Base-by-base conservation (phyloP, 2,329 filamentous ascomycete genomes). In the Colletotrichum sp. region DNA sequence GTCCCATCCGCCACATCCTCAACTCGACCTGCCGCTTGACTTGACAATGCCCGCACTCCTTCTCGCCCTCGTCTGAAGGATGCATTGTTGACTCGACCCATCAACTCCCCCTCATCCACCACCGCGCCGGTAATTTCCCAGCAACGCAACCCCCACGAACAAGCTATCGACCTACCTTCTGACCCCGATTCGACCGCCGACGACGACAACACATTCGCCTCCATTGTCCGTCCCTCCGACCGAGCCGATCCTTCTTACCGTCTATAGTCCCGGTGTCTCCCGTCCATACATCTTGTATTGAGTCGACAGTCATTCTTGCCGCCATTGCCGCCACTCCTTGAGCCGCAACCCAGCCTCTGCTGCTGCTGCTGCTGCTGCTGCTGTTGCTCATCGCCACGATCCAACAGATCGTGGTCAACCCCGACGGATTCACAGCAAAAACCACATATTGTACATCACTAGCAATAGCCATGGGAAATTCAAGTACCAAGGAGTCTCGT, bases 401-500 rank as follows among this genome's bases (percentile, higher is more conserved):
- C 55, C 14, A 58, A 58, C 34, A 48, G 43, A 21, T n/a, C 43
- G 43, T 48, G 43, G 18, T 48, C n/a, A 10, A 48, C 43, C 43
- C n/a, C 18, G 43, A 21, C 43, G 43, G 43, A 21, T 12, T 21
- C 43, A 48, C n/a, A 48, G n/a, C 43, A 32, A 21, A 21, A 30
- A 7, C 28, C 28, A 10, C 26, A 63, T 26, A 12, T 12, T 36
- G 5, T 28, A 26, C 14, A 32, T n/a, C 32, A 48, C 26, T 28
- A 24, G n/a, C 56, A 59, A 38, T 10, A 76, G 71, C 36, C 34
- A 86, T 86, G 85, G 85, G 85, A 61, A 86, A 86, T 73, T 81
- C 82, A 32, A 86, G 79, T 74, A 83, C 84, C 30, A 86, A 84
- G 76, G 85, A 86, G 77, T 82, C 84, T 55, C 85, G 85, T 65